phyloP scores from a whole-genome alignment of 2,329 filamentous ascomycete genomes.

The Aspergillus tamarii region DNA sequence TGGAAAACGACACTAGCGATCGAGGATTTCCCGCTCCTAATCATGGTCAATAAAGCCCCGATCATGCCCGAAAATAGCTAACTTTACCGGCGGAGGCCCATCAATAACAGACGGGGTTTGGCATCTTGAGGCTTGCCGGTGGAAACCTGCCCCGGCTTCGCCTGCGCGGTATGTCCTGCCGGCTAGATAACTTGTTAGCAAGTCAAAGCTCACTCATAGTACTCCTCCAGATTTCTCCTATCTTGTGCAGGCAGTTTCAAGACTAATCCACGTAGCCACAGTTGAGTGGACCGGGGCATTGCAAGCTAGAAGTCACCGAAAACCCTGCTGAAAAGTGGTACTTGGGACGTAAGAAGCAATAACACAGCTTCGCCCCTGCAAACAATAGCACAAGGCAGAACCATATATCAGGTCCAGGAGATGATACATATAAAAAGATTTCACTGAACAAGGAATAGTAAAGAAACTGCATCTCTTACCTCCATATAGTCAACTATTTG shows the following conservation, averaged over 20 bases:
- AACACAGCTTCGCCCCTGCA: too few relatives aligned
- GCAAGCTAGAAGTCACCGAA: background rate
- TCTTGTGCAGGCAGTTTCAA: background rate
- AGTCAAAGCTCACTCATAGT: background rate
- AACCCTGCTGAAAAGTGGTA: background rate
- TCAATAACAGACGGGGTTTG: slow-evolving; percentile 85
- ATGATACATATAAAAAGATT: background rate
- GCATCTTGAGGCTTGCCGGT: slow-evolving; percentile 56
- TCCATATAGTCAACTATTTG: background rate
- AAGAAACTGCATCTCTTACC: slow-evolving; percentile 1
- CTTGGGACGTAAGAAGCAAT: background rate
- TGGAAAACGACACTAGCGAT: slow-evolving; percentile 99
- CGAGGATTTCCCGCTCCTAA: slow-evolving; percentile 94
- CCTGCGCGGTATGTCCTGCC: slow-evolving; percentile 27
- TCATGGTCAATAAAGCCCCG: slow-evolving; percentile 21
- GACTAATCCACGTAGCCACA: background rate
- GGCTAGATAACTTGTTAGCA: slow-evolving; percentile 38
- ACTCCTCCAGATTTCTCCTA: background rate
- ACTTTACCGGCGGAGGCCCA: slow-evolving; percentile 88
- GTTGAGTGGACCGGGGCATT: background rate
- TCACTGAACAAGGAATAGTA: background rate
- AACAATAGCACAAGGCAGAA: background rate
- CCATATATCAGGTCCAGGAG: background rate
- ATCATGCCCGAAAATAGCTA: background rate
- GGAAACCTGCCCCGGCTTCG: slow-evolving; percentile 31